These are phyloP conservation scores for Cystobasidium tubakii DNA, from an alignment of 768 basidiomycete species.

Conservation along the genomic window DNA sequence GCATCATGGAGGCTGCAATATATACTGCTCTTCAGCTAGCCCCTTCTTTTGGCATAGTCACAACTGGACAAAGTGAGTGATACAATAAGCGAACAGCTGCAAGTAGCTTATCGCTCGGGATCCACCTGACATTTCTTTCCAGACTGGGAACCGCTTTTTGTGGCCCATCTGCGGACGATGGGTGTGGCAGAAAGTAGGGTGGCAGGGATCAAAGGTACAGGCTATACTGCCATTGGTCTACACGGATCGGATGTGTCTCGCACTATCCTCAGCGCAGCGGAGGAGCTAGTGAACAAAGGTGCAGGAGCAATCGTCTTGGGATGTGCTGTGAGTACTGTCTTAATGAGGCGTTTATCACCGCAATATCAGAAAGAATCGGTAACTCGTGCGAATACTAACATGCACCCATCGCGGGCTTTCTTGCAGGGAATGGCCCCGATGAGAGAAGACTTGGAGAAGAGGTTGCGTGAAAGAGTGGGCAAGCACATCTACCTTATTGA, in stretches of 20 bases:
- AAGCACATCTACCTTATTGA: not conserved
- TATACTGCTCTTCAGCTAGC: not conserved
- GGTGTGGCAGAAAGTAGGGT: not conserved
- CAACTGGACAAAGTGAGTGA: not conserved
- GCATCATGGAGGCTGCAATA: not conserved
- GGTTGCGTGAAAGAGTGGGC: not conserved
- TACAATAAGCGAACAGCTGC: no score
- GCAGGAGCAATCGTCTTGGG: not conserved
- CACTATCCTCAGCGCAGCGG: not conserved
- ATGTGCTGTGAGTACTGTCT: not conserved
- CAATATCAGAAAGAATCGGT: no score
- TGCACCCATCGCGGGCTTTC: not conserved
- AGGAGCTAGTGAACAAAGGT: not conserved
- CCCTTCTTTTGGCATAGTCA: not conserved
- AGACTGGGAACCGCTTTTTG: conserved; percentile 5
- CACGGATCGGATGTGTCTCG: not conserved
- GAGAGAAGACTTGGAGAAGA: conserved; percentile 1
- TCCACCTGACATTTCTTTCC: not conserved
- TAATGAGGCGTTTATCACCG: no score
- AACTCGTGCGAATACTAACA: no score
- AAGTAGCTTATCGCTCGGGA: not conserved
- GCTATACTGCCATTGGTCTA: not conserved
- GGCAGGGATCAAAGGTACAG: not conserved
- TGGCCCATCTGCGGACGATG: not conserved
- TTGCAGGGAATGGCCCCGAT: conserved; percentile 4